Percentiles rank a stretch among this genome's conserved stretches.
Conservation (phyloP, 2,329 filamentous ascomycete species). For the Botrytis hyacinthi region DNA sequence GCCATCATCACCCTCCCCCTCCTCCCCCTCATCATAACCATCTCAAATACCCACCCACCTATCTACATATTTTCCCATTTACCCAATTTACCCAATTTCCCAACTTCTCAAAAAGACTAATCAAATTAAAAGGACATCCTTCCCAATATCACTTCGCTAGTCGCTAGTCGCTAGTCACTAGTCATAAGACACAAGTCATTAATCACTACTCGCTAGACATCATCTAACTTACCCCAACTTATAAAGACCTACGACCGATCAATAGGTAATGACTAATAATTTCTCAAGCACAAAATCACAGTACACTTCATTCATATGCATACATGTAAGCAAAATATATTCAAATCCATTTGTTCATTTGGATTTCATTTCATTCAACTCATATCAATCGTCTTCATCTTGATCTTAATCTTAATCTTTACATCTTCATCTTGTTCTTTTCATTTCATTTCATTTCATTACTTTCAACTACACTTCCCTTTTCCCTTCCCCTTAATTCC, state of each 20-base stretch:
- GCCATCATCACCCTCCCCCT: too few species aligned
- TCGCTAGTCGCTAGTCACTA: too few species aligned
- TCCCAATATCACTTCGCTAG: too few species aligned
- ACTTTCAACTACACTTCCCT: conserved; percentile 2
- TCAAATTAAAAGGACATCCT: too few species aligned
- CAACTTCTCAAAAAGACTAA: too few species aligned
- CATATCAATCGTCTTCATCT: not conserved
- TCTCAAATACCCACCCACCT: too few species aligned
- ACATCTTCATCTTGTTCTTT: not conserved
- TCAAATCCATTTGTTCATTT: not conserved
- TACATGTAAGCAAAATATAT: not conserved
- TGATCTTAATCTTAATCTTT: not conserved
- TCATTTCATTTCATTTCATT: not conserved
- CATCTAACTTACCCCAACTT: not conserved
- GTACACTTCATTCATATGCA: not conserved
- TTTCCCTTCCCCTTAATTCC: too few species aligned
- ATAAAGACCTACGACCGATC: too few species aligned
- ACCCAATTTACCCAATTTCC: too few species aligned
- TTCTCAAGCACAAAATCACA: not conserved
- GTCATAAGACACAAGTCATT: too few species aligned
- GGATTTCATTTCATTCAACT: not conserved
- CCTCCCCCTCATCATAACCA: too few species aligned
- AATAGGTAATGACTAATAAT: not conserved
- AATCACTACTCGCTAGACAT: not conserved
- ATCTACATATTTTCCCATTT: too few species aligned